A percentile compares a stretch with the other conserved stretches of the same genome.
Evolutionary conservation across 306 rosid genomes (phyloP).

Genomic region (Biancaea sappan): DNA sequence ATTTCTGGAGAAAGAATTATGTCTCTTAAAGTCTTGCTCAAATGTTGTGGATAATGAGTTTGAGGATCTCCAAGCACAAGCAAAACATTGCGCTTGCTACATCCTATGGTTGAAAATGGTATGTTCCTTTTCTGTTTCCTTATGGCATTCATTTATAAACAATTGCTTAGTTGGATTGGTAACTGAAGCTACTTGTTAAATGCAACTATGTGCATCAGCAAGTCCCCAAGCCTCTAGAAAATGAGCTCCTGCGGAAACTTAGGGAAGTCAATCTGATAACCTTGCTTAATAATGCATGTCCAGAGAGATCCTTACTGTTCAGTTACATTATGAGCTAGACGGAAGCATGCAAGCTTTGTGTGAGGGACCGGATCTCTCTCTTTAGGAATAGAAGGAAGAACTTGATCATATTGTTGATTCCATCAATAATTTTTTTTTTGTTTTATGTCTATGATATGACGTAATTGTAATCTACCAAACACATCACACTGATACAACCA

Average conservation of each 20-base stretch:
- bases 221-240: constrained; percentile 46
- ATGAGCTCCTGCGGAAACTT: constrained; percentile 51
- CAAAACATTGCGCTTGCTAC: constrained; percentile 55
- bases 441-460: neutral
- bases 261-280: constrained; percentile 51
- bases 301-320: constrained; percentile 62
- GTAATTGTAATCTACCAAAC: constrained; percentile 6
- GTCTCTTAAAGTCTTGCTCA: constrained; percentile 57
- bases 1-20: constrained; percentile 59
- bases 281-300: constrained; percentile 56
- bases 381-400: neutral
- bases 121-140: constrained; percentile 3
- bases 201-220: constrained; percentile 56
- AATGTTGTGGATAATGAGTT: constrained; percentile 51
- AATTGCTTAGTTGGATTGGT: constrained; percentile 13
- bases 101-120: constrained; percentile 75
- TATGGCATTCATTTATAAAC: constrained; percentile 2
- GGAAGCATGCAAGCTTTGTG: constrained; percentile 21
- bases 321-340: constrained; percentile 46
- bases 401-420: neutral
- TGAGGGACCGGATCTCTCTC: neutral
- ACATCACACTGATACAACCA: neutral
- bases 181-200: constrained; percentile 21
- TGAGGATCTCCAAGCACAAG: constrained; percentile 78
- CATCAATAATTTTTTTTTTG: neutral